phyloP scores from a whole-genome alignment of 2,329 filamentous ascomycete species.

The Colletotrichum gigasporum region DNA sequence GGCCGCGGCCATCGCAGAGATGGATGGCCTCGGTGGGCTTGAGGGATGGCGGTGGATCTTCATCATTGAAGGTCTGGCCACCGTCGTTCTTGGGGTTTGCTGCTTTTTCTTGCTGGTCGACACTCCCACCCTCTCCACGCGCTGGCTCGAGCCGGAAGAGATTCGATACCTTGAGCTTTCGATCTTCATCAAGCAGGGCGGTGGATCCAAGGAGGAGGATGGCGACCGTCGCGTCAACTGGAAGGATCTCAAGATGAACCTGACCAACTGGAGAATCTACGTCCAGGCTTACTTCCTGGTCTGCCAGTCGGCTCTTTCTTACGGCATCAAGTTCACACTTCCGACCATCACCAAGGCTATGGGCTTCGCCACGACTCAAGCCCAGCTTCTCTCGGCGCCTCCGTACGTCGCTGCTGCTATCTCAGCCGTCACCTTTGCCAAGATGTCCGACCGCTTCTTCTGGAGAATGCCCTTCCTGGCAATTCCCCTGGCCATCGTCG shows the following conservation, averaged over 20 bases:
- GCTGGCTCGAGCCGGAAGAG: conserved; percentile 36
- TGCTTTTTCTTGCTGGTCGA: conserved; percentile 36
- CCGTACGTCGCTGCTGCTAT: conserved; percentile 36
- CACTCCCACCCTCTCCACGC: conserved; percentile 35
- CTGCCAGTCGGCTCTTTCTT: conserved; percentile 42
- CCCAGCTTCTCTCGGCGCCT: conserved; percentile 40
- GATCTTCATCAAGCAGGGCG: conserved; percentile 41
- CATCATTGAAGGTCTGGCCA: conserved; percentile 36
- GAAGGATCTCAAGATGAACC: conserved; percentile 39
- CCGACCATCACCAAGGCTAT: conserved; percentile 47
- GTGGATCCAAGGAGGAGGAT: conserved; percentile 35
- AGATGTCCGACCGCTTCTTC: conserved; percentile 71
- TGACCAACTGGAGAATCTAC: conserved; percentile 45
- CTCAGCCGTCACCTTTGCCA: conserved; percentile 72
- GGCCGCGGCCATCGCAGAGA: conserved; percentile 65
- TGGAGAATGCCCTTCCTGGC: conserved; percentile 61
- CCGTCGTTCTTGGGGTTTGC: conserved; percentile 39
- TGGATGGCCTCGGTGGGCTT: conserved; percentile 48
- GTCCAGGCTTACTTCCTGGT: conserved; percentile 44
- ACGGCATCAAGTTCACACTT: conserved; percentile 47
- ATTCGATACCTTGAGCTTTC: conserved; percentile 41
- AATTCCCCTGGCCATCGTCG: conserved; percentile 27
- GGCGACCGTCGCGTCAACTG: conserved; percentile 35
- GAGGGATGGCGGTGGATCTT: conserved; percentile 54
- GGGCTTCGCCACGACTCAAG: conserved; percentile 43